These are phyloP conservation scores for Hippophae gyantsensis DNA, from an alignment of 306 rosid genomes.

Conservation along the genomic window DNA sequence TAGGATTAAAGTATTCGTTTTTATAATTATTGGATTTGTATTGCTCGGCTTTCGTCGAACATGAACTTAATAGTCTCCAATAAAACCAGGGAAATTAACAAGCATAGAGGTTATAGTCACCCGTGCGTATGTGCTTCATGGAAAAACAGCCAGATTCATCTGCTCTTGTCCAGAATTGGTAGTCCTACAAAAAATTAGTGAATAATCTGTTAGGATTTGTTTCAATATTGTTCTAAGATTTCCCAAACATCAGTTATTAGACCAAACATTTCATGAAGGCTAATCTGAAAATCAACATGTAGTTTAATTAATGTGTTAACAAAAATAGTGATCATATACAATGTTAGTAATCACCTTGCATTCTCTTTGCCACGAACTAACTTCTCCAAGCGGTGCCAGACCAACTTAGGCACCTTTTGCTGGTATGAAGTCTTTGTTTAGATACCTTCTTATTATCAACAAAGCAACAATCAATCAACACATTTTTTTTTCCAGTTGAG, in stretches of 20 bases:
- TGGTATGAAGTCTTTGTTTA: conserved; percentile 15
- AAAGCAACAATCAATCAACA: not conserved
- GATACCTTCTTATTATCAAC: conserved; percentile 16
- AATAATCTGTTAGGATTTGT: not conserved
- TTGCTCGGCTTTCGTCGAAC: conserved; percentile 1
- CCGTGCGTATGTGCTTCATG: conserved; percentile 42
- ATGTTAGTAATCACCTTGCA: conserved; percentile 51
- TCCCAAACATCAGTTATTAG: not conserved
- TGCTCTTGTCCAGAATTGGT: conserved; percentile 78
- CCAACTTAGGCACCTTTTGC: conserved; percentile 41
- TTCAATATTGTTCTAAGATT: not conserved
- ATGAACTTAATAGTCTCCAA: conserved; percentile 58
- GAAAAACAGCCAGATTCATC: conserved; percentile 62
- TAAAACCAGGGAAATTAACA: conserved; percentile 73
- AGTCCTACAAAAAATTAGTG: conserved; percentile 36
- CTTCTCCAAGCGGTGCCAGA: conserved; percentile 47
- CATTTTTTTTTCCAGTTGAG: not conserved
- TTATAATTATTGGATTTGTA: no score
- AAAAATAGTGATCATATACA: not conserved
- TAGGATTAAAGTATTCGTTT: not conserved
- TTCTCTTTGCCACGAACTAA: conserved; percentile 64
- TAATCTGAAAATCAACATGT: no score
- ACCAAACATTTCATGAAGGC: no score
- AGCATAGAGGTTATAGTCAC: conserved; percentile 71
- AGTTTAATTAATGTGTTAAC: no score